phyloP scores from a whole-genome alignment of 441 rosid genomes.

The Populus hybrid region DNA sequence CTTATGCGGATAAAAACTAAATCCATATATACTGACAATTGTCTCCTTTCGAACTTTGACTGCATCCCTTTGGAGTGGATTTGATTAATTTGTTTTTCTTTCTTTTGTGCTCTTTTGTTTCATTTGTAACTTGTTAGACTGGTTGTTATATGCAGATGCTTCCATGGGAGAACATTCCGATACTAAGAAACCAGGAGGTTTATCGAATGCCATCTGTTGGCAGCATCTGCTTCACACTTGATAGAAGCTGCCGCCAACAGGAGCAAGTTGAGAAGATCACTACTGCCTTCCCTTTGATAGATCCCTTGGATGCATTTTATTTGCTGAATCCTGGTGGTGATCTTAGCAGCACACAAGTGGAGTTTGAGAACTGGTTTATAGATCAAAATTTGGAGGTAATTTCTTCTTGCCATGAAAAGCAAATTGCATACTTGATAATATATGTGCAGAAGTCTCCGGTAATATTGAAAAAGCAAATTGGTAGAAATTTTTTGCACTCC shows the following conservation, averaged over 20 bases:
- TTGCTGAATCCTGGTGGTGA: constrained; percentile 94
- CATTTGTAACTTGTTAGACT: constrained; percentile 13
- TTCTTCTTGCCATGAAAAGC: background rate
- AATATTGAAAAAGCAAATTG: background rate
- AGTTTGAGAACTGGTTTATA: constrained; percentile 77
- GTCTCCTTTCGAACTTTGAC: background rate
- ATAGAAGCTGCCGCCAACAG: constrained; percentile 42
- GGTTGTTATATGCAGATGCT: constrained; percentile 63
- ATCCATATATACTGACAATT: background rate
- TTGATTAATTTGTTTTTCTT: background rate
- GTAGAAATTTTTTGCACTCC: background rate
- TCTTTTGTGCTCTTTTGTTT: background rate
- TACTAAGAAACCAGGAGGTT: constrained; percentile 81
- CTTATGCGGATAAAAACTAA: background rate
- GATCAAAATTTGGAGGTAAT: constrained; percentile 80
- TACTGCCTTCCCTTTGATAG: constrained; percentile 66
- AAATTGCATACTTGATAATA: background rate
- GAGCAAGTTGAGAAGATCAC: constrained; percentile 34
- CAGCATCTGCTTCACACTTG: constrained; percentile 56
- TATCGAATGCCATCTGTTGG: constrained; percentile 96
- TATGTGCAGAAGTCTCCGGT: background rate
- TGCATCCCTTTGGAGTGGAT: background rate
- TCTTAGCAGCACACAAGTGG: constrained; percentile 55
- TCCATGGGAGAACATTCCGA: constrained; percentile 97
- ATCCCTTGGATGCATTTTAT: constrained; percentile 94